Conservation (phyloP, 2,329 filamentous ascomycete genomes). For the Ceratocystiopsis minuta region DNA sequence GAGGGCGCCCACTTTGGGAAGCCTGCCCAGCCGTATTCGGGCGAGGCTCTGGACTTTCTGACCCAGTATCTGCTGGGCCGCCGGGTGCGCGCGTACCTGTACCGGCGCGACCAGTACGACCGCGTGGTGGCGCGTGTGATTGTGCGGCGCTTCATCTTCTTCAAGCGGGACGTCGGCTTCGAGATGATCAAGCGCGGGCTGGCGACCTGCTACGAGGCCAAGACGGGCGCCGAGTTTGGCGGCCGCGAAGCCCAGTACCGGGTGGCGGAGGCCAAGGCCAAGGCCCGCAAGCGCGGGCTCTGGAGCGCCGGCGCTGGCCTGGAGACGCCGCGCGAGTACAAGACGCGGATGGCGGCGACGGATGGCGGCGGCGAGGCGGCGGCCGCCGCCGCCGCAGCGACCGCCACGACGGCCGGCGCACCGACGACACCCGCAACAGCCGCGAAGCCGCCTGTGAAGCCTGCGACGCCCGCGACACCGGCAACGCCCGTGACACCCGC, state of each 20-base stretch:
- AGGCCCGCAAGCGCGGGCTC: constrained; percentile 47
- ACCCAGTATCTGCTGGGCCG: constrained; percentile 49
- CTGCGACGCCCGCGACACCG: not conserved
- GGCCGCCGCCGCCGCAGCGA: not conserved
- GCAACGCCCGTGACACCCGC: not conserved
- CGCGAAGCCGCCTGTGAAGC: not conserved
- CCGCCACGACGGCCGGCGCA: not conserved
- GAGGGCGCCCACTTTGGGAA: constrained; percentile 85
- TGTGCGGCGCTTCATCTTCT: constrained; percentile 43
- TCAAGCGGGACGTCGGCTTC: constrained; percentile 65
- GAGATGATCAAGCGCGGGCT: constrained; percentile 76
- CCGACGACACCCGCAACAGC: not conserved
- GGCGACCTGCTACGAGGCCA: constrained; percentile 88
- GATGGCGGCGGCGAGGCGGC: constrained; percentile 9
- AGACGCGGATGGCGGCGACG: constrained; percentile 33
- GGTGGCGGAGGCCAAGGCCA: constrained; percentile 48
- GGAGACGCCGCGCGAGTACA: constrained; percentile 81
- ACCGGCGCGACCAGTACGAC: constrained; percentile 79
- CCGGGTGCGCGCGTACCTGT: constrained; percentile 66
- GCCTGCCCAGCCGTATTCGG: constrained; percentile 65
- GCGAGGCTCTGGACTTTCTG: constrained; percentile 73
- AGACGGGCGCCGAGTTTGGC: constrained; percentile 77
- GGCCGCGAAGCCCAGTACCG: constrained; percentile 46
- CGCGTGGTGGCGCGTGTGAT: constrained; percentile 76
- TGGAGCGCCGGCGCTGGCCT: constrained; percentile 46